Conservation (phyloP, 257 asterid species). For the Solanum arcanum region DNA sequence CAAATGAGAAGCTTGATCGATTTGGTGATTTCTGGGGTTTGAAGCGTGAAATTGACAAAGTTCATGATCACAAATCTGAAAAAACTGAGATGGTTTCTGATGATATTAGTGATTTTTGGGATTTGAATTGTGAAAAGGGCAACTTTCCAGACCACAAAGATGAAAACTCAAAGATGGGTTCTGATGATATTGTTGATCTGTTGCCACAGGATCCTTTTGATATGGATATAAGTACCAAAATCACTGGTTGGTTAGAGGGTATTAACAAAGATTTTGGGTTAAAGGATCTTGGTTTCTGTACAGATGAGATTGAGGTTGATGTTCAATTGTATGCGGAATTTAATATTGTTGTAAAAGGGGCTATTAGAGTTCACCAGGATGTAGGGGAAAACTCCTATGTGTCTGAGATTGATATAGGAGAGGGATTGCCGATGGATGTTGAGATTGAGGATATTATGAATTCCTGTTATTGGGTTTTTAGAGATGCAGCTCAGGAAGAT, state of each 20-base stretch:
- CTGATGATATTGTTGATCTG: conserved; percentile 37
- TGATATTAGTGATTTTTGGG: conserved; percentile 9
- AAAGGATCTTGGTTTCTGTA: conserved; percentile 20
- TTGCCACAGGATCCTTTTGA: conserved; percentile 71
- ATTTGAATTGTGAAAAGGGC: neutral
- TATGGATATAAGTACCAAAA: conserved; percentile 25
- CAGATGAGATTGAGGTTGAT: conserved; percentile 21
- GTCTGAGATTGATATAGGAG: conserved; percentile 3
- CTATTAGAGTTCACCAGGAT: conserved; percentile 20
- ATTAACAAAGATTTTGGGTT: conserved; percentile 16
- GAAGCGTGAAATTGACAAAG: neutral
- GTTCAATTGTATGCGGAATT: conserved; percentile 21
- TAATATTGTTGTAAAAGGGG: conserved; percentile 24
- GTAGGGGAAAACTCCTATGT: conserved; percentile 3
- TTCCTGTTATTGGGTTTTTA: conserved; percentile 22
- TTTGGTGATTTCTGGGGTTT: conserved; percentile 10
- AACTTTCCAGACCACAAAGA: neutral
- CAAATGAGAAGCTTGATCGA: conserved; percentile 11
- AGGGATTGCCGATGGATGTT: conserved; percentile 14
- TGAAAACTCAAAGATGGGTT: conserved; percentile 17
- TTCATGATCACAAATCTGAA: neutral
- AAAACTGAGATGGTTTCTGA: conserved; percentile 19
- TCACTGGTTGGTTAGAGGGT: conserved; percentile 43
- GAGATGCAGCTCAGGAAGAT: neutral
- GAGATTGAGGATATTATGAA: conserved; percentile 22